These are phyloP conservation scores for Ganoderma resinaceum DNA, from an alignment of 1,284 basidiomycete species.

Conservation along the genomic window DNA sequence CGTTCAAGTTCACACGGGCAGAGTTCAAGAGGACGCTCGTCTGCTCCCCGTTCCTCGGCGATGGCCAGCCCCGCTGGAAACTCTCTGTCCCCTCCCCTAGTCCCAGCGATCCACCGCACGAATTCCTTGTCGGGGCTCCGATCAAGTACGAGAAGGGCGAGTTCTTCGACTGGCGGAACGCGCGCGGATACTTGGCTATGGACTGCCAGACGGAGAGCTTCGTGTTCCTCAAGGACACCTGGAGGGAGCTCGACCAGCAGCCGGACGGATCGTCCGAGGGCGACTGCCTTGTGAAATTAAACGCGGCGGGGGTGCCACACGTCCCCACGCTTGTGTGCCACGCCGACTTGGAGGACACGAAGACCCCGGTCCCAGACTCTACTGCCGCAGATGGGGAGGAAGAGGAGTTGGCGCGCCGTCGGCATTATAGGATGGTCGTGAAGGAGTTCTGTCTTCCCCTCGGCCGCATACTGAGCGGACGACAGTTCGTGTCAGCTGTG, in stretches of 20 bases:
- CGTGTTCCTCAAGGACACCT: constrained; percentile 22
- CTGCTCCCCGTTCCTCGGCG: neutral
- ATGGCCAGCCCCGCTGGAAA: constrained; percentile 8
- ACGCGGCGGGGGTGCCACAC: constrained; percentile 11
- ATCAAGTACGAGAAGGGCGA: neutral
- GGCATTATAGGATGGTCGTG: neutral
- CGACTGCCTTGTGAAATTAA: neutral
- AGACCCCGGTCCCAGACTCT: neutral
- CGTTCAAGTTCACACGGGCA: neutral
- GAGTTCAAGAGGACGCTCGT: neutral
- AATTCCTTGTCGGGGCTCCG: constrained; percentile 13
- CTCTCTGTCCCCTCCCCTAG: constrained; percentile 5
- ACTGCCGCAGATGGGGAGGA: neutral
- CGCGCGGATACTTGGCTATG: constrained; percentile 14
- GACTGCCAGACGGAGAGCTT: constrained; percentile 11
- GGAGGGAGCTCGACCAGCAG: constrained; percentile 8
- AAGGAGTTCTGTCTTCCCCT: neutral
- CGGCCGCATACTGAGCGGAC: neutral
- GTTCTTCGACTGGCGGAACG: neutral
- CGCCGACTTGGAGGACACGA: constrained; percentile 7
- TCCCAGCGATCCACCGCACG: neutral
- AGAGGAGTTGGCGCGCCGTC: neutral
- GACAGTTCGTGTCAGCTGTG: neutral
- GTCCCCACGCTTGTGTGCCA: constrained; percentile 22
- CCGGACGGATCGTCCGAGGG: constrained; percentile 1